phyloP scores from a whole-genome alignment of 805 yeast genomes.

The Cyberlindnera petersonii region DNA sequence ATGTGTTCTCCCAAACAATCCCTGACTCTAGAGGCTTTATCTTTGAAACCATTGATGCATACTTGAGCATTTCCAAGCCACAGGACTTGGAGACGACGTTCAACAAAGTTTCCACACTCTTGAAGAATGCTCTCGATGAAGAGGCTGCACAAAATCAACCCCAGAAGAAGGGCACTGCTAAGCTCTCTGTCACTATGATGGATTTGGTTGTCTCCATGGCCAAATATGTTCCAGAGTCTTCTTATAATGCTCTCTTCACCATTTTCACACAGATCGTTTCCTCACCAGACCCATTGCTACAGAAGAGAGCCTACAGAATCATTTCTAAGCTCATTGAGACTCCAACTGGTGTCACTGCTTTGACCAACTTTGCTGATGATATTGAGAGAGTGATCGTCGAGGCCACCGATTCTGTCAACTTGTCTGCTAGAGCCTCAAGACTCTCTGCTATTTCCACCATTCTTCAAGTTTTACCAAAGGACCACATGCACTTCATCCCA shows the following conservation, averaged over 20 bases:
- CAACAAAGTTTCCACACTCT: slow-evolving; percentile 76
- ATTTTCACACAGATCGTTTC: slow-evolving; percentile 69
- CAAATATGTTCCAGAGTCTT: slow-evolving; percentile 68
- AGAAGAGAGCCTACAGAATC: slow-evolving; percentile 85
- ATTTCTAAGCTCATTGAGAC: slow-evolving; percentile 67
- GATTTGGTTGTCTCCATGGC: slow-evolving; percentile 87
- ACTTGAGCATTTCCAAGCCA: slow-evolving; percentile 62
- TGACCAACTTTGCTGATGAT: slow-evolving; percentile 48
- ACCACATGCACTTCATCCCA: slow-evolving; percentile 74
- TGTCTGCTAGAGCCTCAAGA: slow-evolving; percentile 80
- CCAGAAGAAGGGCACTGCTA: slow-evolving; percentile 37
- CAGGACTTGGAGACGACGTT: slow-evolving; percentile 73
- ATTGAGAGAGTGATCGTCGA: slow-evolving; percentile 58
- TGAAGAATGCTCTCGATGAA: slow-evolving; percentile 70
- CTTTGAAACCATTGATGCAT: slow-evolving; percentile 81
- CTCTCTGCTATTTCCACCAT: slow-evolving; percentile 61
- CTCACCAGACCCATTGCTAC: slow-evolving; percentile 61
- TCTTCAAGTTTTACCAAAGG: slow-evolving; percentile 56
- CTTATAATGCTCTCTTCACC: slow-evolving; percentile 71
- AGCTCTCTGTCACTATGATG: slow-evolving; percentile 79
- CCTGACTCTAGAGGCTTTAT: slow-evolving; percentile 82
- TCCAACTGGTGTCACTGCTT: slow-evolving; percentile 55
- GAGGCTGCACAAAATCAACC: slow-evolving; percentile 36
- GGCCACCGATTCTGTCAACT: slow-evolving; percentile 53
- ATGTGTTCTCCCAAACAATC: slow-evolving; percentile 85